phyloP scores from a whole-genome alignment of 75 land plant genomes.

The Sequoia sempervirens region DNA sequence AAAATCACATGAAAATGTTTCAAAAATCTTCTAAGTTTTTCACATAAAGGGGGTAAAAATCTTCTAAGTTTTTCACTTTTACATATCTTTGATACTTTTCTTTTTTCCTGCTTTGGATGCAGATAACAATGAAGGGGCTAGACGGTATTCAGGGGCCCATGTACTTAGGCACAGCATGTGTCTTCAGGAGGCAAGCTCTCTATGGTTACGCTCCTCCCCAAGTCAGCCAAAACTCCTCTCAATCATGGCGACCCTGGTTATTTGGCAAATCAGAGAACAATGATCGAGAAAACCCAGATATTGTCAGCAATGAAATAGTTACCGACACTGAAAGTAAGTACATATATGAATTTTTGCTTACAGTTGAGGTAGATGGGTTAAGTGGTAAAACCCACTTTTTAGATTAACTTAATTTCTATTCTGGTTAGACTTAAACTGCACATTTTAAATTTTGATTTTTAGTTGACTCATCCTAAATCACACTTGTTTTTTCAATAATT shows the following conservation, averaged over 20 bases:
- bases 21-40: too few relatives aligned
- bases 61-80: neutral
- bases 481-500: too few relatives aligned
- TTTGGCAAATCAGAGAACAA: conserved; percentile 29
- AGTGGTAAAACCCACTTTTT: too few relatives aligned
- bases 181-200: conserved; percentile 66
- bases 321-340: neutral
- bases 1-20: too few relatives aligned
- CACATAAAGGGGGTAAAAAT: too few relatives aligned
- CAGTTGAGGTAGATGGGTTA: too few relatives aligned
- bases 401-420: neutral
- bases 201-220: conserved; percentile 62
- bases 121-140: conserved; percentile 72
- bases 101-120: neutral
- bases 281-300: conserved; percentile 34
- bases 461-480: too few relatives aligned
- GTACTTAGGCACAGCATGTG: conserved; percentile 77
- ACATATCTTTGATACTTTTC: neutral
- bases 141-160: conserved; percentile 83
- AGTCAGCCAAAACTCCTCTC: conserved; percentile 16
- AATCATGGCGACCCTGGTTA: neutral
- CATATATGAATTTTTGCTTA: neutral
- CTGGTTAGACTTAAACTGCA: neutral
- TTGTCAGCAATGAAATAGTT: neutral
- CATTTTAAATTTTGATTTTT: too few relatives aligned